Base-by-base conservation (phyloP, 176 grass and related monocot species). In the Ensete glaucum region DNA sequence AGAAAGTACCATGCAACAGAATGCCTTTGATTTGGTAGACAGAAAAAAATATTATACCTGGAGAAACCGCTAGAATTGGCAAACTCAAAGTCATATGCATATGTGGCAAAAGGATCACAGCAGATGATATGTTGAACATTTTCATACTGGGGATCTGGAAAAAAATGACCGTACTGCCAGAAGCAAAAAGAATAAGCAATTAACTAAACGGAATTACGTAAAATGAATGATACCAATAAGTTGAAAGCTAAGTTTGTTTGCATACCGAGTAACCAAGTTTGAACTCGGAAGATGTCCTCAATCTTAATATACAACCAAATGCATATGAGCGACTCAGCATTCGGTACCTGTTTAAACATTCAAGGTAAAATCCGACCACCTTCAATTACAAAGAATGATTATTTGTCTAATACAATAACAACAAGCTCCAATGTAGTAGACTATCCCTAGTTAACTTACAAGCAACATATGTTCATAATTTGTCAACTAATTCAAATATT, bases 81-180 rank as follows among this genome's bases (percentile, higher is more conserved):
- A 75, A 99, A 99, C 11, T 83, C 84, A 81, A 99, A 99, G 81
- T 99, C 95, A 84, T 99, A 99, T 56, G 90, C 90, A 84, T 91
- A 99, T 65, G 95, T 94, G 81, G 90, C 95, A 91, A 99, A 94
- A 74, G 95, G 94, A 87, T 99, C 95, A 51, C 95, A 99, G 64
- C 95, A 99, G 62, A 99, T 99, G 62, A 99, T 99, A 82, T 99
- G 95, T 74, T 99, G 95, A 77, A 99, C 95, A 81, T 91, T 89
- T 84, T 99, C 90, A 82, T 99, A 99, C 64, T 99, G 95, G 76
- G 95, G 90, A 71, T 99, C 95, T 72, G 88, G 86, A 63, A 94
- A 99, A 82, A 99, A 99, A 94, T 99, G 95, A 11, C 90, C 95
- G 74, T 89, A 99, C 95, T 99, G 88, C 22, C 2, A 81, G 73